Percentiles rank a stretch among this genome's conserved stretches.
These are phyloP conservation scores for Russula emetica DNA, from an alignment of 768 basidiomycete genomes.

Conservation along the genomic window DNA sequence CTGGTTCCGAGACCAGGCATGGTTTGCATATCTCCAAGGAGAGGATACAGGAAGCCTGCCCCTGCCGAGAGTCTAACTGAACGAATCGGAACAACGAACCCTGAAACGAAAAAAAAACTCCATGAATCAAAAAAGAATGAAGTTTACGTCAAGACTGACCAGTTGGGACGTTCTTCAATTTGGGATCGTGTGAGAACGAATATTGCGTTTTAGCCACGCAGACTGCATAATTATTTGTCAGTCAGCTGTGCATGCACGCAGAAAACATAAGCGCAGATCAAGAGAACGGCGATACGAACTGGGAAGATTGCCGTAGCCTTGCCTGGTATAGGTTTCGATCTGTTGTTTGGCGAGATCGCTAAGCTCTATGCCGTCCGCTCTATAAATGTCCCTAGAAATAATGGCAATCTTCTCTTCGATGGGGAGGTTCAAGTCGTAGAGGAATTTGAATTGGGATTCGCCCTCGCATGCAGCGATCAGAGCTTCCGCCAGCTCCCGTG, in stretches of 20 bases:
- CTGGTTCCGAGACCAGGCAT: conserved; percentile 96
- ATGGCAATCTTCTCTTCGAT: conserved; percentile 85
- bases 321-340: conserved; percentile 85
- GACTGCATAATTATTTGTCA: conserved; percentile 43
- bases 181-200: conserved; percentile 93
- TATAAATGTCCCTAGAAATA: conserved; percentile 90
- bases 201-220: conserved; percentile 99
- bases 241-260: conserved; percentile 3
- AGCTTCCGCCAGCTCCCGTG: conserved; percentile 86
- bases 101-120: conserved; percentile 36
- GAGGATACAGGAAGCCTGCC: conserved; percentile 92
- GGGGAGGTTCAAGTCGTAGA: conserved; percentile 80
- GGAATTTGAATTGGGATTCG: conserved; percentile 83
- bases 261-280: conserved; percentile 1
- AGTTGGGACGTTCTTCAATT: conserved; percentile 83
- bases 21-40: conserved; percentile 95
- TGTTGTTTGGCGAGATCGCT: conserved; percentile 82
- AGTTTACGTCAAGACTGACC: conserved; percentile 40
- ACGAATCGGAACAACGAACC: conserved; percentile 90
- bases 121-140: background rate
- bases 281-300: conserved; percentile 45
- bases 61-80: conserved; percentile 86
- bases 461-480: conserved; percentile 82
- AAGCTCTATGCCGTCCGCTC: conserved; percentile 85
- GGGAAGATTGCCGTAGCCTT: conserved; percentile 76